A percentile compares a stretch with the other conserved stretches of the same genome.
Conservation (phyloP, 805 yeast species). For the Wickerhamia fluorescens region DNA sequence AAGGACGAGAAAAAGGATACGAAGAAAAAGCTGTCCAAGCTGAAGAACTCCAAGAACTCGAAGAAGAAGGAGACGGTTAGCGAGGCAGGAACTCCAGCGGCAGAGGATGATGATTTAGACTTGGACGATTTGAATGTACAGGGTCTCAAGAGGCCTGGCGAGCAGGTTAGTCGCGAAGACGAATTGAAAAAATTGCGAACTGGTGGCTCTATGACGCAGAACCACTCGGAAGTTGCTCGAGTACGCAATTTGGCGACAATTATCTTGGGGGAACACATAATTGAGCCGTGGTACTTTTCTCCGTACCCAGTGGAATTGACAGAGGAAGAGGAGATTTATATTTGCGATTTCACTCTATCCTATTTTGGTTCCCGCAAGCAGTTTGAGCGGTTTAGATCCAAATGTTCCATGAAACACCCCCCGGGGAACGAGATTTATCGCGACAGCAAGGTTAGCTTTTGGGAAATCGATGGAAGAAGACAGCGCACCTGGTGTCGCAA, state of each 20-base stretch:
- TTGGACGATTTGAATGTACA: conserved; percentile 80
- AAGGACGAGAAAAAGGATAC: conserved; percentile 36
- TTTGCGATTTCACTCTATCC: conserved; percentile 85
- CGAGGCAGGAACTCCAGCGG: conserved; percentile 23
- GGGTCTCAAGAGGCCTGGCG: conserved; percentile 60
- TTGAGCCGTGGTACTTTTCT: conserved; percentile 98
- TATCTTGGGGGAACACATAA: conserved; percentile 81
- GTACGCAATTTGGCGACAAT: conserved; percentile 77
- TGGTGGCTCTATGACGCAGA: conserved; percentile 96
- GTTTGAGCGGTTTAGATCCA: conserved; percentile 84
- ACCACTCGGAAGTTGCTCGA: conserved; percentile 75
- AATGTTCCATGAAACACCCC: conserved; percentile 88
- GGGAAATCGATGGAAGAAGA: conserved; percentile 94
- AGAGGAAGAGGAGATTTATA: conserved; percentile 82
- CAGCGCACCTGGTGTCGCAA: conserved; percentile 98
- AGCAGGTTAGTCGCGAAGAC: conserved; percentile 77
- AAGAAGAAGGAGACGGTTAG: conserved; percentile 8
- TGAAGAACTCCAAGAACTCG: conserved; percentile 17
- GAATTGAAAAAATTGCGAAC: conserved; percentile 89
- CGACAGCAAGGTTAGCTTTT: conserved; percentile 87
- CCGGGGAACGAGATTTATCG: conserved; percentile 98
- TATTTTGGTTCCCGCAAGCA: conserved; percentile 87
- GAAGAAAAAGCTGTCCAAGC: conserved; percentile 19
- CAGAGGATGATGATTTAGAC: conserved; percentile 66
- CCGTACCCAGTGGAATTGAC: conserved; percentile 95